Base-by-base conservation (phyloP, 306 rosid genomes). In the Dryas octopetala region DNA sequence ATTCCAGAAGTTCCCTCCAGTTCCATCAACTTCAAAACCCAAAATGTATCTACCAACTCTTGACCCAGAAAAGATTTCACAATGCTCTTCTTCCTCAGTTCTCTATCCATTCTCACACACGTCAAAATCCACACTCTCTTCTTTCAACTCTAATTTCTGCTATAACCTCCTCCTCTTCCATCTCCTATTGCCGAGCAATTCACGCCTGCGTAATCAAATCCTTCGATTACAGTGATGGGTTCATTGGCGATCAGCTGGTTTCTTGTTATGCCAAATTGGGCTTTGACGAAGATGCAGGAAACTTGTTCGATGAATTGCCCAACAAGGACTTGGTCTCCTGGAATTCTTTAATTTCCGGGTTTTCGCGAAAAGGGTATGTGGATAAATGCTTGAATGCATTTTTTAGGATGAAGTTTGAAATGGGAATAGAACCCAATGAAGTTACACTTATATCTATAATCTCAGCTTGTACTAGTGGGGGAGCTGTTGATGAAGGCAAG, bases 271-370 rank as follows among this genome's bases (percentile, higher is more conserved):
- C 79, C 0, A 88, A 76, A 60, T 62, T 82, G 89, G 93, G 96
- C 16, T 60, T 73, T 52, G 58, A 62, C 50, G 82, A 68, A 46
- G 87, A 88, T 75, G 96, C 96, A 62, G 78, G 75, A 62, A 83
- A 79, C 46, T 16, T 92, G 87, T 92, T 92, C 55, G 91, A 84
- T 61, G 93, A 90, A 82, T 79, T 88, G 79, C 88, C 89, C 26
- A 54, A 83, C 9, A 92, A 75, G 75, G 97, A 89, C 77, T 61
- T 80, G 66, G 79, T 88, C 61, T 86, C 96, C 8, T 88, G 96
- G 96, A 91, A 91, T 68, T 88, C 92, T 49, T 80, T 91, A 78
- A 82, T 91, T 82, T 86, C 93, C 0, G 88, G 93, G 71, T 85
- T 86, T 77, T 84, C 90, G 0, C 83, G 77, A 68, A 83, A 66